Evolutionary conservation across 1,284 basidiomycete species (phyloP), one percentile per base, ranked within the genome.

Genomic region (Fomes fomentarius): DNA sequence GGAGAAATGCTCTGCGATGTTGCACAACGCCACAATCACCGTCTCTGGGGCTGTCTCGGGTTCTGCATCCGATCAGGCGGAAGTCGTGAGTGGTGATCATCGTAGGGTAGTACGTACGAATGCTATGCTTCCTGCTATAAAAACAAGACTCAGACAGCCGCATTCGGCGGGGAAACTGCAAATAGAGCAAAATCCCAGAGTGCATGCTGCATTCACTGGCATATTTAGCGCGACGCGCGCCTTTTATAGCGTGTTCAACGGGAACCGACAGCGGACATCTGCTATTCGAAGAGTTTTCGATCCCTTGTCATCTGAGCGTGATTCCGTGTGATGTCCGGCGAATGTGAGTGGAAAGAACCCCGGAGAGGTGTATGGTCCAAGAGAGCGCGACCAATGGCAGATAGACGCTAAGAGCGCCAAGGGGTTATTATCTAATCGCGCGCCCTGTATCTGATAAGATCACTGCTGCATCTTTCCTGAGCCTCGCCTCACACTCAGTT

Each of bases 401-500:
- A 57, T 57, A 57, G 53, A 53, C 53, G 53, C 52, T 50, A 9
- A 11, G 24, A 4, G 43, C 22, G 55, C 53, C 53, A 47, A 55
- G 47, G 19, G 22, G 24, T 10, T 51, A 43, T 60, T 50, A 57
- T 60, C 58, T 47, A 34, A n/a, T 25, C 30, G n/a, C 12, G 28
- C 12, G 19, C 11, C 15, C 15, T 25, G 38, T 50, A 61, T 58
- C 60, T 47, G 60, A 61, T 61, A 50, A 61, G 60, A 61, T 61
- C 21, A 44, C 24, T 14, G 26, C 14, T 19, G 6, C 50, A 39
- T 37, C 47, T 52, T 51, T 43, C 31, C 42, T n/a, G n/a, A n/a
- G n/a, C n/a, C n/a, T 45, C 14, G 21, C 19, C 41, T 11, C 34
- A 50, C 26, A 12, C 42, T n/a, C n/a, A n/a, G n/a, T n/a, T n/a